A percentile compares a stretch with the other conserved stretches of the same genome.
phyloP scores from a whole-genome alignment of 2,329 filamentous ascomycete species.

The Trichoderma simmonsii region DNA sequence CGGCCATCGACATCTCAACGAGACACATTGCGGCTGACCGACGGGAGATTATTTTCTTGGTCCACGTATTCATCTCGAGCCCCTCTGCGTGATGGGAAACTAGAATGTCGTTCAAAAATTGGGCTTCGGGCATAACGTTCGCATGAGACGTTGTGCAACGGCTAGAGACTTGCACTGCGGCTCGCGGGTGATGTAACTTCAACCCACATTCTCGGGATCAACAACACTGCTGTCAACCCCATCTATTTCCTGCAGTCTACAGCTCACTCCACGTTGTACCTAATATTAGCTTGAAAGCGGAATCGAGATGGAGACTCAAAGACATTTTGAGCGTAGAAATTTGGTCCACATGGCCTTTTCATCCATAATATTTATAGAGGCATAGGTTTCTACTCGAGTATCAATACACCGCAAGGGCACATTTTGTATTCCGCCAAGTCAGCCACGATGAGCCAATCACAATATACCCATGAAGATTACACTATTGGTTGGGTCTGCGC shows the following conservation, averaged over 20 bases:
- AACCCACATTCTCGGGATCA: neutral
- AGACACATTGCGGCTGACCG: neutral
- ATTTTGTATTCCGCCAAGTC: neutral
- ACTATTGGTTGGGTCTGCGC: slow-evolving; percentile 29
- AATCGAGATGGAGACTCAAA: neutral
- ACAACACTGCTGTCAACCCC: neutral
- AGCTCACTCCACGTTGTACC: neutral
- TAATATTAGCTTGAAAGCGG: neutral
- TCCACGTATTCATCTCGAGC: neutral
- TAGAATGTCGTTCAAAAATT: neutral
- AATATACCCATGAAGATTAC: slow-evolving; percentile 20
- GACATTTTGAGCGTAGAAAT: neutral
- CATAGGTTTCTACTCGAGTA: neutral
- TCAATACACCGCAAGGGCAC: neutral
- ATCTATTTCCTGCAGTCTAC: neutral
- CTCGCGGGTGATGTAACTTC: neutral
- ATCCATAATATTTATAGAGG: neutral
- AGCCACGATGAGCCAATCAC: neutral
- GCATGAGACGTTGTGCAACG: neutral
- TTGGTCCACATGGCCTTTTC: neutral
- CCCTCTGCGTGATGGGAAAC: neutral
- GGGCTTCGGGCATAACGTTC: neutral
- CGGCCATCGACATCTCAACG: neutral
- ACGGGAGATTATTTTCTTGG: neutral
- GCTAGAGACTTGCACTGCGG: neutral